Percentiles rank a stretch among this genome's conserved stretches.
Evolutionary conservation across 2,329 filamentous ascomycete species (phyloP).

Genomic region (Colletotrichum australisinense): DNA sequence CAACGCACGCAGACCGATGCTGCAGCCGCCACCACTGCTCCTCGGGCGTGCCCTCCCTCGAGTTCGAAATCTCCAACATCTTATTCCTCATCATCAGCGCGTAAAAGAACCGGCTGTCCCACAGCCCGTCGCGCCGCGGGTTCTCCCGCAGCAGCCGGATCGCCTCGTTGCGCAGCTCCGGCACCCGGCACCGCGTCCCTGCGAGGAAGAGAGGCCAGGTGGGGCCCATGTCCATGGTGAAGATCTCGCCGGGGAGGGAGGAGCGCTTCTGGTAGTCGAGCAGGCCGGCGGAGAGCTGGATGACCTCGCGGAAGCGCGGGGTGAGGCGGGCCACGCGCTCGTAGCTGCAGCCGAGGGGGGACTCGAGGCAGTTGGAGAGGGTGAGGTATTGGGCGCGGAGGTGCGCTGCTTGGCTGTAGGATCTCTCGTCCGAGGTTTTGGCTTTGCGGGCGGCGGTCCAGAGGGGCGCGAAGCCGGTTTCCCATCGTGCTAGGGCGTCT

Average conservation of each 20-base stretch:
- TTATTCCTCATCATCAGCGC: slow-evolving; percentile 36
- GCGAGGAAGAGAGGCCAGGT: slow-evolving; percentile 42
- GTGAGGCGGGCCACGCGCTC: slow-evolving; percentile 39
- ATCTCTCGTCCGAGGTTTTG: slow-evolving; percentile 35
- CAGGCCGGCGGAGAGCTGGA: slow-evolving; percentile 38
- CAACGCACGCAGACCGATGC: slow-evolving; percentile 25
- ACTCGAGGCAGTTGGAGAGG: slow-evolving; percentile 37
- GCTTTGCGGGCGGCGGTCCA: slow-evolving; percentile 31
- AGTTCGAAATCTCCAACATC: slow-evolving; percentile 37
- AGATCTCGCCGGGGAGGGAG: slow-evolving; percentile 30
- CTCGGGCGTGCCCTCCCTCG: slow-evolving; percentile 33
- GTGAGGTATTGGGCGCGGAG: slow-evolving; percentile 43
- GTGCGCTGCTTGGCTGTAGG: slow-evolving; percentile 39
- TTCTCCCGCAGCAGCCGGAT: slow-evolving; percentile 40
- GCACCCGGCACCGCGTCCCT: slow-evolving; percentile 40
- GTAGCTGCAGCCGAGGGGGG: slow-evolving; percentile 39
- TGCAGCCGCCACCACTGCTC: slow-evolving; percentile 39
- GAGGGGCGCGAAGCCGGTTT: slow-evolving; percentile 39
- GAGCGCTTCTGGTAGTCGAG: slow-evolving; percentile 36
- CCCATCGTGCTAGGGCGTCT: slow-evolving; percentile 16
- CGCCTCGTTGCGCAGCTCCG: slow-evolving; percentile 41
- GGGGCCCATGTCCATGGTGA: slow-evolving; percentile 45
- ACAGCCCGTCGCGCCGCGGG: slow-evolving; percentile 43
- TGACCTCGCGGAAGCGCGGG: slow-evolving; percentile 42
- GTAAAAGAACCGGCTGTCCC: slow-evolving; percentile 40